Evolutionary conservation across 306 rosid genomes (phyloP), one percentile per base, ranked within the genome.

Genomic region (Luffa acutangula): DNA sequence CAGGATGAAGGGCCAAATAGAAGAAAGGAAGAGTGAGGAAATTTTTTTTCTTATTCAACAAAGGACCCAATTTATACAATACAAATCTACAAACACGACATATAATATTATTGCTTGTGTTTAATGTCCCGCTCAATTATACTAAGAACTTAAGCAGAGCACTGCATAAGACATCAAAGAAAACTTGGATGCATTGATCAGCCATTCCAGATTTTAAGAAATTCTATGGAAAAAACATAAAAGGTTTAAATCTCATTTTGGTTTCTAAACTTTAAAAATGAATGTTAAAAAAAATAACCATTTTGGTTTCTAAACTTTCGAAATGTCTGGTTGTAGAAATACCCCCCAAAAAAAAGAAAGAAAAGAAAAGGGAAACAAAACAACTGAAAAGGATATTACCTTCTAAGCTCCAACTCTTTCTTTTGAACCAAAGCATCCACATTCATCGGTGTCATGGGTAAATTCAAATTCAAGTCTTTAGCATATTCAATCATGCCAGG

Each of bases 401-500:
- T 90, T 63, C 80, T 83, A 25, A 94, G 88, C 82, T 89, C 92
- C 66, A 33, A 52, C 46, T 94, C 90, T 86, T 87, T 89, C 62
- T 79, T 87, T 15, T 39, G 89, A 83, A 88, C 41, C 85, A 91
- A 76, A 80, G 87, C 79, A 60, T 88, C 85, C 70, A 91, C 53
- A 72, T 72, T 87, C 39, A 79, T 78, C 17, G 87, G 75, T 63
- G 83, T 86, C 48, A 86, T 43, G 66, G 89, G 83, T 62, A 91
- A 66, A 77, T 81, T 89, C 78, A 94, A 78, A 69, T 90, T 88
- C 86, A 89, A 82, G 70, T 48, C 75, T 83, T 67, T 82, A 43
- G 95, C 93, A 84, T 62, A 31, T 60, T 88, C 90, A 78, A 94
- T 76, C 91, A 91, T 78, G 10, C 86, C 77, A 65, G 95, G 95